Evolutionary conservation across 352 stramenopile genomes (phyloP).

Genomic region (Globisporangium sylvaticum): DNA sequence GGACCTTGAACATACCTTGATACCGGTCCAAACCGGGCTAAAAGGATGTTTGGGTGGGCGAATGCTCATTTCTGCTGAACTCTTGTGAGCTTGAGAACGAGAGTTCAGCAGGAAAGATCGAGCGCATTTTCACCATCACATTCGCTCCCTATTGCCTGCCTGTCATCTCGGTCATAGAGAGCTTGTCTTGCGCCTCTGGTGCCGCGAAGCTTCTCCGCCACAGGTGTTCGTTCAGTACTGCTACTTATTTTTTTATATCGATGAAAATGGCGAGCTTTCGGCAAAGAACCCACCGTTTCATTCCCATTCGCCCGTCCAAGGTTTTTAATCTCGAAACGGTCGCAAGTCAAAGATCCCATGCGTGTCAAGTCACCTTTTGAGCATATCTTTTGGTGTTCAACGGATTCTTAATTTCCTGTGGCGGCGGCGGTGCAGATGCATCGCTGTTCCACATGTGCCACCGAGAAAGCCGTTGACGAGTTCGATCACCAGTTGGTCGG

Average conservation of each 20-base stretch:
- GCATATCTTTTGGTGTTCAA: background rate
- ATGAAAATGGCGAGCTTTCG: too few relatives aligned
- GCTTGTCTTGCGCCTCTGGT: background rate
- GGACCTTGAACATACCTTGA: background rate
- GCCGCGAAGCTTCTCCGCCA: background rate
- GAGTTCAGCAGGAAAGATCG: background rate
- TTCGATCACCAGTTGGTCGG: background rate
- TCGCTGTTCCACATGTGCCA: background rate
- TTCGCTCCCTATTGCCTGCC: background rate
- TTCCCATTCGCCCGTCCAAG: too few relatives aligned
- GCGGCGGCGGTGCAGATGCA: background rate
- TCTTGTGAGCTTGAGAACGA: too few relatives aligned
- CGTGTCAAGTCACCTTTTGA: too few relatives aligned
- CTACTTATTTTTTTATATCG: too few relatives aligned
- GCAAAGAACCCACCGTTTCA: too few relatives aligned
- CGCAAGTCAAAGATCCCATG: background rate
- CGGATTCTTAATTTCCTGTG: background rate
- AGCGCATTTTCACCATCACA: background rate
- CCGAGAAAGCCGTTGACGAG: background rate
- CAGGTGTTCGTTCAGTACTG: too few relatives aligned
- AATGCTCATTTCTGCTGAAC: background rate
- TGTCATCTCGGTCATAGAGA: too few relatives aligned
- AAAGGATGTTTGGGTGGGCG: background rate
- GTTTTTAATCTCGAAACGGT: background rate
- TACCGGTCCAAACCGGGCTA: background rate